These are phyloP conservation scores for Cyclotella atomus DNA, from an alignment of 108 stramenopile genomes.

Conservation along the genomic window DNA sequence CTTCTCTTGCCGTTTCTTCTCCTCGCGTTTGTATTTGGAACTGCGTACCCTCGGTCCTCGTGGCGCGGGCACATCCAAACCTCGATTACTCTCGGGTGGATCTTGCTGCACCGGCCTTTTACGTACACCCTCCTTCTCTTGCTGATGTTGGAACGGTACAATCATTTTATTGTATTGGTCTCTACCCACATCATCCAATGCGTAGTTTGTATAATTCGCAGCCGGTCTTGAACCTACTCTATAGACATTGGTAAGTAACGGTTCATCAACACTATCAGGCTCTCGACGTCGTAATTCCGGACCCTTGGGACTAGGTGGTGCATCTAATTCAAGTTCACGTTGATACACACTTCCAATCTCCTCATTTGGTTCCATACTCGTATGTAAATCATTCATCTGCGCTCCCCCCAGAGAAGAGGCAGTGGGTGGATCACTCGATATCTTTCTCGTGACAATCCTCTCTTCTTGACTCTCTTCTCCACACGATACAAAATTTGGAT, in stretches of 20 bases:
- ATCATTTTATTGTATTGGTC: neutral
- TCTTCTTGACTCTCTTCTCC: neutral
- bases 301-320: constrained; percentile 24
- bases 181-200: constrained; percentile 15
- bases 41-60: constrained; percentile 8
- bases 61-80: neutral
- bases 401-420: neutral
- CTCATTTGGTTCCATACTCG: constrained; percentile 15
- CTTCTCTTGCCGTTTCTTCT: constrained; percentile 5
- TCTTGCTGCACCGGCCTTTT: constrained; percentile 7
- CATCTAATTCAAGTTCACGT: constrained; percentile 17
- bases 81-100: constrained; percentile 11
- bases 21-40: neutral
- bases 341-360: constrained; percentile 9
- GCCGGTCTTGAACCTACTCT: neutral
- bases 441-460: neutral
- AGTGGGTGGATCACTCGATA: constrained; percentile 4
- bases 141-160: neutral
- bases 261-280: neutral
- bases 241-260: neutral
- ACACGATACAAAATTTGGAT: neutral
- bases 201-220: constrained; percentile 16
- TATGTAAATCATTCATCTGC: too few relatives aligned
- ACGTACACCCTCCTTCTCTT: neutral
- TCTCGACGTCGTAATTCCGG: constrained; percentile 5